Evolutionary conservation across 2,329 filamentous ascomycete genomes (phyloP).

Genomic region (Alternaria arbusti): DNA sequence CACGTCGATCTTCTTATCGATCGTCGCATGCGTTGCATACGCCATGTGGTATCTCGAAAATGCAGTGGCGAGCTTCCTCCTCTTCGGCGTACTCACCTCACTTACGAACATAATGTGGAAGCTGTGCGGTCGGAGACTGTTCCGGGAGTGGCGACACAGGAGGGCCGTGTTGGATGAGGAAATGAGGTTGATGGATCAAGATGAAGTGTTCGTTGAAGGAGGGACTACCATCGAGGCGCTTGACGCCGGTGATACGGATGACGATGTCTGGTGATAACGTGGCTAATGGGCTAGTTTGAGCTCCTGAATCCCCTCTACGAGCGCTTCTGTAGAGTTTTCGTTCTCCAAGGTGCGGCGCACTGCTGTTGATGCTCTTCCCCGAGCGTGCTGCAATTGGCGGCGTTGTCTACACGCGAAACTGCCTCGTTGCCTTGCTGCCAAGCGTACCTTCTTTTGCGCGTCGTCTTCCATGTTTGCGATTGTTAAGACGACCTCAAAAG

Average conservation of each 20-base stretch:
- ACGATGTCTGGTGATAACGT: neutral
- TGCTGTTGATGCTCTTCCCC: neutral
- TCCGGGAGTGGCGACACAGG: too few species aligned
- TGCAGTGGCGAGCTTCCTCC: too few species aligned
- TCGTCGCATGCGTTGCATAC: too few species aligned
- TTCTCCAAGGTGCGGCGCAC: neutral
- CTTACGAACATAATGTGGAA: too few species aligned
- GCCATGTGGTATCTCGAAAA: too few species aligned
- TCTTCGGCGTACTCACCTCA: too few species aligned
- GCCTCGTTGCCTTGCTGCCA: neutral
- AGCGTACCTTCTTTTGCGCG: neutral
- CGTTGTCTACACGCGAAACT: neutral
- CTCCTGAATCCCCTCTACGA: neutral
- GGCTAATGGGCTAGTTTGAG: neutral
- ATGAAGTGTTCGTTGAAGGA: too few species aligned
- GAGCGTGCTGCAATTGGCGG: neutral
- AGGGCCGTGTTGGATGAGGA: too few species aligned
- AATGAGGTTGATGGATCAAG: too few species aligned
- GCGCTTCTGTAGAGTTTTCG: neutral
- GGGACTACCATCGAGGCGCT: too few species aligned
- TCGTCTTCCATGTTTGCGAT: neutral
- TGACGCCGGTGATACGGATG: neutral
- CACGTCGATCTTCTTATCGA: too few species aligned
- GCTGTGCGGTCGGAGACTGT: too few species aligned
- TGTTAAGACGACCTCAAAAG: neutral